A percentile compares a stretch with the other conserved stretches of the same genome.
Evolutionary conservation across 352 stramenopile genomes (phyloP).

Genomic region (Pythium volutum): DNA sequence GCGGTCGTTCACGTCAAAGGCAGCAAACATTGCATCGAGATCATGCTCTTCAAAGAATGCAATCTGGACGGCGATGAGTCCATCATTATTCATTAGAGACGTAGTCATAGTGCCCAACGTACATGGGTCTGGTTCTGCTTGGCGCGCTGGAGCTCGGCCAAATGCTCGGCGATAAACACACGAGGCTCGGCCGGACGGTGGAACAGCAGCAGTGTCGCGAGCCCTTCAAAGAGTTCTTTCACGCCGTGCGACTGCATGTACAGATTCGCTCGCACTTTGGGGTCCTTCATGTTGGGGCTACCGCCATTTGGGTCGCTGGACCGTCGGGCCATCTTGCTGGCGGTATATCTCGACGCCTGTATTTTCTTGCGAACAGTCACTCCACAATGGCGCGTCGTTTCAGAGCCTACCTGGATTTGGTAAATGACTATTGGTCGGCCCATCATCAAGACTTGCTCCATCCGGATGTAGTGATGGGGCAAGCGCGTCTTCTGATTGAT

Average conservation of each 20-base stretch:
- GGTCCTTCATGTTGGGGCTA: slow-evolving; percentile 54
- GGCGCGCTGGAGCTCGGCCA: slow-evolving; percentile 48
- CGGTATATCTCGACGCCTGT: too few species aligned
- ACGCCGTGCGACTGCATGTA: slow-evolving; percentile 67
- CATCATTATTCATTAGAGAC: neutral
- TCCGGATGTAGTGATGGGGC: too few species aligned
- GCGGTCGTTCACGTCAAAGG: slow-evolving; percentile 71
- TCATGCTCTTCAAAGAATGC: slow-evolving; percentile 74
- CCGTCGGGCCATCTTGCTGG: too few species aligned
- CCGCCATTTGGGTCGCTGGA: neutral
- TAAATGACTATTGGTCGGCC: too few species aligned
- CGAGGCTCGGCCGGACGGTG: slow-evolving; percentile 59
- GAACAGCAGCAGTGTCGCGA: slow-evolving; percentile 63
- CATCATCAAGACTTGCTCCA: too few species aligned
- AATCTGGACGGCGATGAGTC: slow-evolving; percentile 27
- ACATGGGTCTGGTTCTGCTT: slow-evolving; percentile 59
- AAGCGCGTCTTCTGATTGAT: neutral
- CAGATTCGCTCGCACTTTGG: slow-evolving; percentile 54
- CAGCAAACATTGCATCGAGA: slow-evolving; percentile 68
- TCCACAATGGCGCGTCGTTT: too few species aligned
- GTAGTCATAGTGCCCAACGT: neutral
- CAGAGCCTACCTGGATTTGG: too few species aligned
- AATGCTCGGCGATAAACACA: slow-evolving; percentile 54
- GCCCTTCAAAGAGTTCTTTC: slow-evolving; percentile 62
- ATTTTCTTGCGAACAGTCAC: neutral